phyloP scores from a whole-genome alignment of 352 stramenopile genomes.

The Pythium biforme region DNA sequence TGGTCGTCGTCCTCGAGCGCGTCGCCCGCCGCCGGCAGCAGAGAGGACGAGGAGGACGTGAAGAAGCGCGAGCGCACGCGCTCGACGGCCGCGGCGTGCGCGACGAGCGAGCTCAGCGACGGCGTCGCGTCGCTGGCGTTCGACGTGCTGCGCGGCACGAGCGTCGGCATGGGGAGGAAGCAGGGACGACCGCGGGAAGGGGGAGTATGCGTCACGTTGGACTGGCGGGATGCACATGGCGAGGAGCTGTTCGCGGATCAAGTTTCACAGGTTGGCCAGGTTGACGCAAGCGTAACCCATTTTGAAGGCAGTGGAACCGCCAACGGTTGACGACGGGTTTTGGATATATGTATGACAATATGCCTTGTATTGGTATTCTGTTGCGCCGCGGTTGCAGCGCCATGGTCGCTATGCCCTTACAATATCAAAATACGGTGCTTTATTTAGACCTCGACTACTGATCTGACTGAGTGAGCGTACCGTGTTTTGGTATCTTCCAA shows the following conservation, averaged over 20 bases:
- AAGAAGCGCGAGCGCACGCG: slow-evolving; percentile 43
- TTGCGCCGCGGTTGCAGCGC: too few relatives aligned
- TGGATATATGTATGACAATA: too few relatives aligned
- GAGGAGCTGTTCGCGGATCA: slow-evolving; percentile 1
- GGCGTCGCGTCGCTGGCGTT: slow-evolving; percentile 3
- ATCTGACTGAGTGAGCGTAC: too few relatives aligned
- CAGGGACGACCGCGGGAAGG: too few relatives aligned
- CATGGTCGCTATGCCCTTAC: too few relatives aligned
- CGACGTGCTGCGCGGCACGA: slow-evolving; percentile 16
- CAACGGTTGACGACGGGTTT: too few relatives aligned
- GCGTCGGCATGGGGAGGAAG: slow-evolving; percentile 21
- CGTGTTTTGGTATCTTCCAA: too few relatives aligned
- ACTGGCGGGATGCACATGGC: too few relatives aligned
- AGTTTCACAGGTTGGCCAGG: background rate
- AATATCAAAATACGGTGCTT: too few relatives aligned
- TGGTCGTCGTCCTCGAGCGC: slow-evolving; percentile 44
- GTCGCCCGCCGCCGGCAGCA: background rate
- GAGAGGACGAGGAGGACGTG: slow-evolving; percentile 25
- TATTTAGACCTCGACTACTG: too few relatives aligned
- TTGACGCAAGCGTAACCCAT: slow-evolving; percentile 2
- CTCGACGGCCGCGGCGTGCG: slow-evolving; percentile 45
- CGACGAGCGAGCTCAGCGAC: slow-evolving; percentile 42
- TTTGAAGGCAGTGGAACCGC: too few relatives aligned
- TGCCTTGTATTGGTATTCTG: too few relatives aligned
- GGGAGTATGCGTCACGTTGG: background rate